Conservation (phyloP, 2,329 filamentous ascomycete species). For the Davidsoniella neocaledoniae region DNA sequence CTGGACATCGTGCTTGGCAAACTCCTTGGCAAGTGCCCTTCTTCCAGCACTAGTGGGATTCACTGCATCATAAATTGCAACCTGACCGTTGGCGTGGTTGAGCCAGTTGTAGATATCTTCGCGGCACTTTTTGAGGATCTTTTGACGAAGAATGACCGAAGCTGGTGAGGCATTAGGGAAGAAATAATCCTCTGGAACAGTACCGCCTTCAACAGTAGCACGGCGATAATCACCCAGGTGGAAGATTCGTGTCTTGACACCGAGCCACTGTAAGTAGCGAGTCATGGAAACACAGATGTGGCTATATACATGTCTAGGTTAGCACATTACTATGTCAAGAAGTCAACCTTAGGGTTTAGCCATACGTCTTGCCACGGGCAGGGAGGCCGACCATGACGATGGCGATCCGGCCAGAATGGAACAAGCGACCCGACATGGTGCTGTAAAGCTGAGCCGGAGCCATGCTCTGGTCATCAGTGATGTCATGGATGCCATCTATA, state of each 20-base stretch:
- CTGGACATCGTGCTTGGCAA: constrained; percentile 94
- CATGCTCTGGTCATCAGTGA: constrained; percentile 63
- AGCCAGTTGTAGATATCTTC: constrained; percentile 95
- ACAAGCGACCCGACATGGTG: constrained; percentile 90
- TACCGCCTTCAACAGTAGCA: constrained; percentile 66
- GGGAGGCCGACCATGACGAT: constrained; percentile 94
- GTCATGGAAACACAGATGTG: constrained; percentile 93
- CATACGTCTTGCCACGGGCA: constrained; percentile 79
- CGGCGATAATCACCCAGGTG: constrained; percentile 92
- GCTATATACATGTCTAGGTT: constrained; percentile 24
- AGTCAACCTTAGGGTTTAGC: neutral
- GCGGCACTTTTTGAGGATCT: constrained; percentile 92
- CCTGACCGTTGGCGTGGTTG: constrained; percentile 93
- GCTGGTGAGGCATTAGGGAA: constrained; percentile 85
- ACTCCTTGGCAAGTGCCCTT: constrained; percentile 78
- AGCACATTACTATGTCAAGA: neutral
- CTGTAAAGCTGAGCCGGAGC: constrained; percentile 95
- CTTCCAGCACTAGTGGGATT: constrained; percentile 77
- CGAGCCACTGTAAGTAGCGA: constrained; percentile 88
- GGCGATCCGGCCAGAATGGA: constrained; percentile 91
- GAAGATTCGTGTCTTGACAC: constrained; percentile 95
- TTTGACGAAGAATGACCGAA: constrained; percentile 85
- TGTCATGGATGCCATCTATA: constrained; percentile 92
- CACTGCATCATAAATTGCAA: constrained; percentile 96
- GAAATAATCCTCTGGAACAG: constrained; percentile 94